Evolutionary conservation across 805 yeast species (phyloP).

Genomic region (Diddensiella transvaalensis): DNA sequence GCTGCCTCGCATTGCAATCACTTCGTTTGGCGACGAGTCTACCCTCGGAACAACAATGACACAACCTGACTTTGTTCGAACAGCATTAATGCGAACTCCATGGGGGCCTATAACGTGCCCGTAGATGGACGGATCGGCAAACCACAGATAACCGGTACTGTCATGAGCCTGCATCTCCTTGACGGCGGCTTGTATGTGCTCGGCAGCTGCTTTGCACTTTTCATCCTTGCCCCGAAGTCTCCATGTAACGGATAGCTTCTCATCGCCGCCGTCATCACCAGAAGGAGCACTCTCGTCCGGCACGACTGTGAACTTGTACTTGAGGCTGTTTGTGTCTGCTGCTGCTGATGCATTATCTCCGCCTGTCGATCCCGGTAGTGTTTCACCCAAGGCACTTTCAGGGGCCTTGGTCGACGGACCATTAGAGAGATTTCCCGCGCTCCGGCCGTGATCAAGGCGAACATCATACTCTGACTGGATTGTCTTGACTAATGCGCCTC

Average conservation of each 20-base stretch:
- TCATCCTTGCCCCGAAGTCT: slow-evolving; percentile 54
- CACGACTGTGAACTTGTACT: slow-evolving; percentile 46
- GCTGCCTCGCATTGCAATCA: slow-evolving; percentile 59
- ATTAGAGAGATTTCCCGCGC: slow-evolving; percentile 30
- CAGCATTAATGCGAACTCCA: slow-evolving; percentile 60
- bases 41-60: slow-evolving; percentile 52
- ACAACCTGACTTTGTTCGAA: slow-evolving; percentile 57
- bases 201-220: slow-evolving; percentile 50
- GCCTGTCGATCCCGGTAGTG: background rate
- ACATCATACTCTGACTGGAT: slow-evolving; percentile 52
- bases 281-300: slow-evolving; percentile 29
- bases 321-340: slow-evolving; percentile 34
- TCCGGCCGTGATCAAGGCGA: slow-evolving; percentile 40
- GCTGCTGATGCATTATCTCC: slow-evolving; percentile 33
- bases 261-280: slow-evolving; percentile 26
- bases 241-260: slow-evolving; percentile 41
- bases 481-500: slow-evolving; percentile 58
- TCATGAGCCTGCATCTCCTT: slow-evolving; percentile 45
- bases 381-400: slow-evolving; percentile 33
- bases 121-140: slow-evolving; percentile 48
- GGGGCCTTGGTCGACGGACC: slow-evolving; percentile 46
- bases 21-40: slow-evolving; percentile 46
- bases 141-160: slow-evolving; percentile 59
- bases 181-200: slow-evolving; percentile 48
- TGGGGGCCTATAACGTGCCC: slow-evolving; percentile 71